These are phyloP conservation scores for Monosporascus sp. DNA, from an alignment of 2,329 filamentous ascomycete genomes.

Conservation along the genomic window DNA sequence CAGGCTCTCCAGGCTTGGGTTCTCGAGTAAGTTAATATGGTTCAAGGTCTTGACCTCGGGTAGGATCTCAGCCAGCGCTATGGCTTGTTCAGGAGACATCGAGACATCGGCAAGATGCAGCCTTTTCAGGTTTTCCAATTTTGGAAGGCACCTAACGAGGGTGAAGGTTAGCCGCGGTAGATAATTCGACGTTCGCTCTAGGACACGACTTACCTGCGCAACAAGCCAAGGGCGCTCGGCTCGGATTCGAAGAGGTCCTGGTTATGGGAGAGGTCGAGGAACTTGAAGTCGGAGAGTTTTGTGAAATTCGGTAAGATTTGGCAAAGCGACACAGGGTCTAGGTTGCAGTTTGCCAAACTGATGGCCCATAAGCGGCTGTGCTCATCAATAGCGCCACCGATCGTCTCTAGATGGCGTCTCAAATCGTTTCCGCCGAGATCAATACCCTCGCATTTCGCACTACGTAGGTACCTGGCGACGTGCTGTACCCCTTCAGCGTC, in stretches of 20 bases:
- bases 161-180: conserved; percentile 7
- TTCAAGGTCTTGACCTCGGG: conserved; percentile 78
- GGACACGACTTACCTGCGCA: conserved; percentile 60
- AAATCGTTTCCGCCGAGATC: conserved; percentile 84
- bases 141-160: conserved; percentile 63
- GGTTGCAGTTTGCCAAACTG: conserved; percentile 78
- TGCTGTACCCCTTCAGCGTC: conserved; percentile 69
- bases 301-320: conserved; percentile 69
- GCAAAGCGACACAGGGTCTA: conserved; percentile 67
- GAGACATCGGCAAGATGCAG: conserved; percentile 83
- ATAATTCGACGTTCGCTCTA: too few species aligned
- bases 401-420: conserved; percentile 46
- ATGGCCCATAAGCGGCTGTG: conserved; percentile 68
- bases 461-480: conserved; percentile 69
- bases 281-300: conserved; percentile 68
- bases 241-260: conserved; percentile 68
- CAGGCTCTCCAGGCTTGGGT: conserved; percentile 64
- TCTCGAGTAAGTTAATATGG: conserved; percentile 83
- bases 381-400: conserved; percentile 48
- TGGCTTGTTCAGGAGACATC: conserved; percentile 81
- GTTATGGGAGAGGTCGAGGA: conserved; percentile 91
- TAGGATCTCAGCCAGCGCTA: conserved; percentile 83
- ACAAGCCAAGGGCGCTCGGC: conserved; percentile 66
- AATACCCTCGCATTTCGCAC: conserved; percentile 76
- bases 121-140: conserved; percentile 71